phyloP scores from a whole-genome alignment of 805 yeast species.

The Candida succiphila region DNA sequence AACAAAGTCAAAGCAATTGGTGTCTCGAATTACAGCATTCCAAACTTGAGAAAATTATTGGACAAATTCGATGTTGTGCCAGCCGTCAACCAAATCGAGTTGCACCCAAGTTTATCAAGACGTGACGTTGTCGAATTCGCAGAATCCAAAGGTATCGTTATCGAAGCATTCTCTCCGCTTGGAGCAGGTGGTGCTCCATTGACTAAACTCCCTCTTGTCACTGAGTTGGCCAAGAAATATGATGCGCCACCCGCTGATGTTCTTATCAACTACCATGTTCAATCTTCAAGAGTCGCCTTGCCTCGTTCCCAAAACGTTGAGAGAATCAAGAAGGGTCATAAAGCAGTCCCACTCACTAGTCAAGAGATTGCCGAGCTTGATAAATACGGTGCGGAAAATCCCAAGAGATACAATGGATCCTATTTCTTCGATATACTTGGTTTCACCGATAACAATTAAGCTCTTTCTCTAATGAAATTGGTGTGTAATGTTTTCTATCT shows the following conservation, averaged over 20 bases:
- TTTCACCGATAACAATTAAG: no score
- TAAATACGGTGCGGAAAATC: constrained; percentile 19
- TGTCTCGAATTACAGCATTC: constrained; percentile 28
- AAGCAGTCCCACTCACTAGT: constrained; percentile 24
- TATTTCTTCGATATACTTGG: no score
- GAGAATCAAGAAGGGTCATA: constrained; percentile 36
- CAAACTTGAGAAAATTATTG: constrained; percentile 19
- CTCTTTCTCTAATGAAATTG: no score
- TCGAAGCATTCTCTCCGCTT: constrained; percentile 34
- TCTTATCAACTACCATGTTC: constrained; percentile 52
- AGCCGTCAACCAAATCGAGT: constrained; percentile 34
- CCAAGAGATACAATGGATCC: constrained; percentile 25
- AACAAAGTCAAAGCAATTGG: constrained; percentile 33
- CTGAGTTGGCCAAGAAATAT: constrained; percentile 40
- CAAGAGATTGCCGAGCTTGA: constrained; percentile 26
- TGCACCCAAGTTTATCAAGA: constrained; percentile 32
- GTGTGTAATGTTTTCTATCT: no score
- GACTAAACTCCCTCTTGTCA: constrained; percentile 20
- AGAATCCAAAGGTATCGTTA: constrained; percentile 17
- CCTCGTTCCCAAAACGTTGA: constrained; percentile 70
- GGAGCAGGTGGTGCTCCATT: constrained; percentile 32
- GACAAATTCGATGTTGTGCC: constrained; percentile 27
- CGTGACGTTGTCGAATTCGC: constrained; percentile 21
- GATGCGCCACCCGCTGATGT: constrained; percentile 43
- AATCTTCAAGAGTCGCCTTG: constrained; percentile 48